Base-by-base conservation (phyloP, 768 basidiomycete genomes). In the Podaxis sp. region DNA sequence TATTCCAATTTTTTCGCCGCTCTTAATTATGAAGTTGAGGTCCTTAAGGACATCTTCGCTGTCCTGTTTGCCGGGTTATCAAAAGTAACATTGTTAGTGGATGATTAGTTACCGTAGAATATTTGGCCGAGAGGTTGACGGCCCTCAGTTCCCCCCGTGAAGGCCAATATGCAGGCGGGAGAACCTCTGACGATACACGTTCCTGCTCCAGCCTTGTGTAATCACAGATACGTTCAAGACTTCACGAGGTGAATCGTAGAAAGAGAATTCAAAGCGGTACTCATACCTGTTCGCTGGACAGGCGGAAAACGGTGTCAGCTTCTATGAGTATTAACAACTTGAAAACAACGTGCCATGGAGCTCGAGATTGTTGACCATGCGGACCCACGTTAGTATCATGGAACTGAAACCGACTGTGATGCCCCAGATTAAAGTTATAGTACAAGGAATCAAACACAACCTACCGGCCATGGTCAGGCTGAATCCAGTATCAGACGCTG, bases 101-200 rank as follows among this genome's bases (percentile, higher is more conserved):
- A 9, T 15, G 4, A 38, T 6, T 40, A 39, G 57, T 42, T 54
- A 71, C 70, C 49, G 48, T 24, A 77, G 85, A 82, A 70, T 88
- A 88, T 39, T 76, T 74, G 22, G 87, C 87, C 11, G 79, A 82
- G 2, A 88, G 70, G 17, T 82, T 81, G 59, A 86, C 82, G 2
- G 84, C 81, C 5, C 75, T 70, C 39, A 89, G 75, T 28, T 80
- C 74, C 11, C 88, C 88, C 15, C 81, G 83, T 9, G 82, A 75
- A 0, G 88, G 87, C 88, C 88, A 90, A 63, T 85, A 80, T 0
- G 87, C 87, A 2, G 88, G 87, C 2, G 87, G 87, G 40, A 74
- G 81, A 9, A 68, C 61, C n/a, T 71, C 62, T 0, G 76, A 76
- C 2, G 78, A 62, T 60, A 75, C 71, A 4, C 79, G 78, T 68